Evolutionary conservation across 2,329 filamentous ascomycete species (phyloP), one percentile per base, ranked within the genome.

Genomic region (Fusarium foetens): DNA sequence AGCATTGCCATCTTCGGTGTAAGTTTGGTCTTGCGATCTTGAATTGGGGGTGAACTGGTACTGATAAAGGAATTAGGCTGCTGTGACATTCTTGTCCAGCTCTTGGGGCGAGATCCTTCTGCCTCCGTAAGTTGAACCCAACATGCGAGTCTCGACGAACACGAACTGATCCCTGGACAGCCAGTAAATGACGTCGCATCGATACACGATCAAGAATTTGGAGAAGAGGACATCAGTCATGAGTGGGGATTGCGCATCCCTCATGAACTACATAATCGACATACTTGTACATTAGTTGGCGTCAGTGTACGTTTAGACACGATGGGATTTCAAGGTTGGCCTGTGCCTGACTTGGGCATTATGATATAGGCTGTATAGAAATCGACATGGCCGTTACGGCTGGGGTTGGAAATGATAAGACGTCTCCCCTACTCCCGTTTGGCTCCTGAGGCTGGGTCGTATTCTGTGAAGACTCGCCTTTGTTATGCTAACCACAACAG

Each of bases 1-100:
- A 92, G 91, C 79, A 83, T 93, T 74, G 85, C 88, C 71, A 80
- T 92, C 76, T 93, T 93, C 78, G 90, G 90, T 62, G 91, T 93
- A 86, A 79, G 90, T 84, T 48, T 31, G 43, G 46, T 27, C 23
- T 23, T 13, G 3, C 5, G 21, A 19, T 38, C 3, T 21, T 33
- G 9, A 8, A 16, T 17, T 1, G 8, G 12, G 19, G 13, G 16
- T 5, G 31, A 23, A 29, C 12, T n/a, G 17, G 49, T 54, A 29
- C 68, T 77, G 39, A 75, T 19, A 1, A 16, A n/a, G 6, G 8
- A 31, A 65, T 64, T 21, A 92, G 90, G 88, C 84, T 74, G 90
- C 90, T 46, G 87, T 93, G 59, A 87, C 90, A 41, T 90, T 93
- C 81, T 85, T 93, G 74, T 86, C 89, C 64, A 92, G 90, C 83